These are phyloP conservation scores for Colletotrichum karsti DNA, from an alignment of 2,329 filamentous ascomycete genomes.

Conservation along the genomic window DNA sequence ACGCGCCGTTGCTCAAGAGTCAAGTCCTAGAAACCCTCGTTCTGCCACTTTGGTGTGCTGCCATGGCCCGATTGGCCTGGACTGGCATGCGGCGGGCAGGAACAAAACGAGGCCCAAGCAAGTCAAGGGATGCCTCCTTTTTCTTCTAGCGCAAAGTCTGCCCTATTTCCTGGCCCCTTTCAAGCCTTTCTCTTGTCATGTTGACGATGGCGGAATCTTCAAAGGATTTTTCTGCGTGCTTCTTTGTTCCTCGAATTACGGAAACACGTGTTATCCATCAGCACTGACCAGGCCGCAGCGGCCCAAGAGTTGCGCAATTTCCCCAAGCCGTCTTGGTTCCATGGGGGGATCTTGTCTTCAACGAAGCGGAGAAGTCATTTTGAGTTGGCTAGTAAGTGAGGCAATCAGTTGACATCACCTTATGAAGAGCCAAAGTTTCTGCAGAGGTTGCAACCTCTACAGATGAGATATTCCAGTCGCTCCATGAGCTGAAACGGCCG, in stretches of 20 bases:
- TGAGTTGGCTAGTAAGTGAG: background rate
- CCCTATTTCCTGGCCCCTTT: background rate
- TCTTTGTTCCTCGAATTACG: background rate
- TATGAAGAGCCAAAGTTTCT: background rate
- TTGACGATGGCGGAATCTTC: background rate
- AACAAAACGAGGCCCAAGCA: slow-evolving; percentile 2
- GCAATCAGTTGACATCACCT: background rate
- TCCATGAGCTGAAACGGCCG: slow-evolving; percentile 11
- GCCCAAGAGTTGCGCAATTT: slow-evolving; percentile 13
- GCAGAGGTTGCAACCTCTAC: slow-evolving; percentile 9
- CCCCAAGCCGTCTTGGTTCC: background rate
- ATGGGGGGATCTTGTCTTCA: background rate
- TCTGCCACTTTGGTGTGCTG: background rate
- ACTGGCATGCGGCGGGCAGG: slow-evolving; percentile 2
- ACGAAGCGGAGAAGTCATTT: background rate
- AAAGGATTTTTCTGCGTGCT: background rate
- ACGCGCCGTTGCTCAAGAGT: background rate
- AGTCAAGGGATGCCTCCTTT: slow-evolving; percentile 14
- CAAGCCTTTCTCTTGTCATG: background rate
- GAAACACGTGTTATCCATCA: slow-evolving; percentile 2
- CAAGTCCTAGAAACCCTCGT: background rate
- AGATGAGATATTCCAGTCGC: background rate
- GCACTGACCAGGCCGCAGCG: background rate
- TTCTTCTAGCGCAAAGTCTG: background rate
- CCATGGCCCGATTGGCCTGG: background rate